Evolutionary conservation across 768 basidiomycete species (phyloP), one percentile per base, ranked within the genome.

Genomic region (Hypholoma sublateritium): DNA sequence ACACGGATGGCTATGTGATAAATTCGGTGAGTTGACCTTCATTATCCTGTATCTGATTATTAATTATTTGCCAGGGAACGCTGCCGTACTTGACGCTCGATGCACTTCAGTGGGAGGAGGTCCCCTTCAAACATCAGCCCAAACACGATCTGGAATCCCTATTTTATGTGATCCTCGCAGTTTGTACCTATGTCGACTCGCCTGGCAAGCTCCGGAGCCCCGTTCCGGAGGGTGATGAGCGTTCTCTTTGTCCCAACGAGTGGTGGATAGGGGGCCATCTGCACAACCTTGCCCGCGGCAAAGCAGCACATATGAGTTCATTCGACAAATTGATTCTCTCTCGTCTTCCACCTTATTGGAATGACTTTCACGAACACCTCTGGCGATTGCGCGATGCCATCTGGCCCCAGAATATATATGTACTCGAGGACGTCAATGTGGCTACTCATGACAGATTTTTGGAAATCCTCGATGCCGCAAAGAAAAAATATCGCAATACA

Each of bases 281-380:
- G 32, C 49, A 50, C 19, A 5, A 4, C 16, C 49, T 50, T 50
- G 49, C 35, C 34, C 49, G 34, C 34, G 5, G 21, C 4, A 50
- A 50, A 37, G 49, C 17, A 36, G 49, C 19, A n/a, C 8, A 11
- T 5, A 9, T 43, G 42, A 16, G 14, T 17, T 11, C 42, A 9
- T 43, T 43, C 14, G 17, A 50, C 5, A n/a, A 50, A 5, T 50
- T 21, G 4, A 22, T 50, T 8, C 49, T 50, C 19, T 1, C 7
- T 19, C 34, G 49, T 34, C 49, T 50, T n/a, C 49, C 49, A 37
- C 49, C 49, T 8, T 50, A 50, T 17, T 50, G 49, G 49, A 5
- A 9, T 2, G 34, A 50, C 37, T 50, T 50, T 37, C 49, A 50
- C 37, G 32, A 16, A 37, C 32, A 36, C 4, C 32, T 50, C 34